Evolutionary conservation across 2,329 filamentous ascomycete species (phyloP), one percentile per base, ranked within the genome.

Genomic region (Fusarium odoratissimum): DNA sequence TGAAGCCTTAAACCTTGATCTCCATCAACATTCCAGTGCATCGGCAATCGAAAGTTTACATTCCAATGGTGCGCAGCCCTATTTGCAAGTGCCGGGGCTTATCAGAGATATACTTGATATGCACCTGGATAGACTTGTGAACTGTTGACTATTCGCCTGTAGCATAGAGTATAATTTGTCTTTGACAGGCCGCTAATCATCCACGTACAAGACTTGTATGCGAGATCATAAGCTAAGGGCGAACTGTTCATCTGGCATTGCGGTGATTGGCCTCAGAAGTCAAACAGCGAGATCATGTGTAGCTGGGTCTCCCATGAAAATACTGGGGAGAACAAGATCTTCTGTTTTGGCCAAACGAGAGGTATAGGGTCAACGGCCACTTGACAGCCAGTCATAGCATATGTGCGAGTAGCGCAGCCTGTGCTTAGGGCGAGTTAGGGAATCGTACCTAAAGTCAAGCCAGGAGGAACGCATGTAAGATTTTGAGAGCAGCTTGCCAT

Each of bases 1-100:
- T 41, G 30, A 49, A 61, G 61, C 40, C 55, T 25, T 16, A 52
- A 68, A 59, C 64, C 45, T 69, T 71, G 19, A n/a, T 31, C 58
- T 60, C 48, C 64, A 63, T 66, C 60, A 54, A 16, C 49, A 60
- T 73, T 63, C 71, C 64, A 60, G 41, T 40, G 51, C 44, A 42
- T 61, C 71, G 67, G 69, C 23, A 73, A 33, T 70, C 44, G 25
- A 60, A 49, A 46, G 9, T 19, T 37, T 61, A 41, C 64, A 72
- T 69, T 74, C 64, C 71, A 72, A 60, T 37, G 35, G 45, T 33
- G 37, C 17, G 31, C 48, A 59, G 58, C 67, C 60, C 52, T 51
- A 19, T 60, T 48, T 37, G 40, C 25, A 66, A 72, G 38, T 38
- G 8, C 46, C 54, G 45, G 60, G 62, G 45, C 31, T 13, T 25